Evolutionary conservation across 1,139 yeast genomes (phyloP), one percentile per base, ranked within the genome.

Genomic region (Yamadazyma epiphylla): DNA sequence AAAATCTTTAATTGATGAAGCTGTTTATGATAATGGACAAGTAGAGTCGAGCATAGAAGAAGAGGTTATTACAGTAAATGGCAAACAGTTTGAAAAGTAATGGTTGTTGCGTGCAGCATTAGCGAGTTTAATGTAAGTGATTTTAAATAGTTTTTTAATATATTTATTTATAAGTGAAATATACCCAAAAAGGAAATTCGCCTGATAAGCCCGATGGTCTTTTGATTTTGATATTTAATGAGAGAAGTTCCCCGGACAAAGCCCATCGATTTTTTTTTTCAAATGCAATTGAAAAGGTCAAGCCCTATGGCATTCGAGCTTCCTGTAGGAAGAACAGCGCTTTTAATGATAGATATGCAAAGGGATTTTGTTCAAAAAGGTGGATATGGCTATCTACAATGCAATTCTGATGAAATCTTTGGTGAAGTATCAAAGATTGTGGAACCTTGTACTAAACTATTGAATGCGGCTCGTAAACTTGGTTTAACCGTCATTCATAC

Each of bases 281-380:
- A 17, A 17, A 17, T 17, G 20, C 16, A 33, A 12, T 26, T 33
- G 5, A 5, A 9, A 15, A 7, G 10, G 6, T 25, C 35, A 2
- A 33, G 28, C 17, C 42, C 44, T 2, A 28, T 21, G 29, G 24
- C 29, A 7, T 40, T 40, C 17, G 16, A 20, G 5, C 31, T 39
- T 13, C 41, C 38, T 2, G 10, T 4, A 9, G 38, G 35, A 11
- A 22, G 33, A n/a, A 32, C 39, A 9, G 45, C 43, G 8, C 29
- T 41, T 21, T 13, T 41, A 10, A 38, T 41, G 43, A 38, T 39
- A 5, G 43, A 39, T 27, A 39, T 41, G 42, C 43, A 41, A 24
- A 24, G 43, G 15, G 45, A 39, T 23, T 39, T 39, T 26, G 28
- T 41, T n/a, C 33, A 35, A 14, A 30, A 37, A 25, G 43, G 43